These are phyloP conservation scores for Acacia concinna DNA, from an alignment of 331 rosid genomes.

Conservation along the genomic window DNA sequence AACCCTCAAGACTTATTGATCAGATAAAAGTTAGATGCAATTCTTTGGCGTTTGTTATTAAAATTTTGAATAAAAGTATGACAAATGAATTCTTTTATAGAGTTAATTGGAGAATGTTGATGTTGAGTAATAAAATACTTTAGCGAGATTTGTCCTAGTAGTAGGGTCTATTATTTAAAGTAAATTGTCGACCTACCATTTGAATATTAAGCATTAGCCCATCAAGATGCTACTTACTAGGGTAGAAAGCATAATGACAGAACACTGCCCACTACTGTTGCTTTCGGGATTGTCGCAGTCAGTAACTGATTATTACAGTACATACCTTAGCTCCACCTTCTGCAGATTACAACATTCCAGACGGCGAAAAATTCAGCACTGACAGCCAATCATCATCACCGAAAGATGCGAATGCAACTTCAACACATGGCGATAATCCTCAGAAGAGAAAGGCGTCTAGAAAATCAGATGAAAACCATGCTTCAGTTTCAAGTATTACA, in stretches of 20 bases:
- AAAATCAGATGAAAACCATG: conserved; percentile 28
- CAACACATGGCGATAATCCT: conserved; percentile 21
- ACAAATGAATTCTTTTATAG: too few relatives aligned
- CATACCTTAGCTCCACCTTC: not conserved
- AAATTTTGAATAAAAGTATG: too few relatives aligned
- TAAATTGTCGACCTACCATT: conserved; percentile 29
- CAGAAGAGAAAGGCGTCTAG: conserved; percentile 29
- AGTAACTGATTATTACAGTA: not conserved
- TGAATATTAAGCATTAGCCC: not conserved
- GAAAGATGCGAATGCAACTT: conserved; percentile 29
- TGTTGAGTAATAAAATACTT: too few relatives aligned
- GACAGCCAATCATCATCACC: conserved; percentile 32
- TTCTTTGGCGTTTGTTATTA: not conserved
- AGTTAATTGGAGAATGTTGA: too few relatives aligned
- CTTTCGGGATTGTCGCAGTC: not conserved
- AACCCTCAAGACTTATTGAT: not conserved
- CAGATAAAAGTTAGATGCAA: not conserved
- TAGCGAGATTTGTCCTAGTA: not conserved
- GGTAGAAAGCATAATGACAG: conserved; percentile 10
- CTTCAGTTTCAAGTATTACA: conserved; percentile 41
- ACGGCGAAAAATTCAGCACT: conserved; percentile 29
- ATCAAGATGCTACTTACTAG: conserved; percentile 1
- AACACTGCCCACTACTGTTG: conserved; percentile 3
- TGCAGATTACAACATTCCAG: conserved; percentile 30
- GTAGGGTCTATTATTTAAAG: not conserved